Evolutionary conservation across 2,329 filamentous ascomycete species (phyloP), one percentile per base, ranked within the genome.

Genomic region (Sphaerulina vaccinii): DNA sequence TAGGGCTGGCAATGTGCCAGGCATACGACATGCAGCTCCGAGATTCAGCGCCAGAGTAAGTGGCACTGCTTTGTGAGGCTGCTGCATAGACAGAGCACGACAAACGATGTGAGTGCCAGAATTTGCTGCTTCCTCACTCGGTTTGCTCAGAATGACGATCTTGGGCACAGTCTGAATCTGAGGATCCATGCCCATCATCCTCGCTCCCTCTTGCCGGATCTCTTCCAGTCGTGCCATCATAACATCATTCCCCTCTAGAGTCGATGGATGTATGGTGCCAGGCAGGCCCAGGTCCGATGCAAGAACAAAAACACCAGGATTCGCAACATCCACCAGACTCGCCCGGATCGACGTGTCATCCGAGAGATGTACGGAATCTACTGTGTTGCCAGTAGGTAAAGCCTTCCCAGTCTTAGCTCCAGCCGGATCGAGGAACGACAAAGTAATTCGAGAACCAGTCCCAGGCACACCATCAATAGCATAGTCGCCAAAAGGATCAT

Each of bases 401-500:
- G 82, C 62, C 54, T 74, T 79, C 2, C 83, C 82, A 0, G 85
- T 88, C 62, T 81, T 82, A 8, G 82, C 81, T 0, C 84, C 84
- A 8, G 57, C 81, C 0, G 85, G 84, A 36, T 82, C 68, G 5
- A 83, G 66, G 60, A 87, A 88, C 36, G 80, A 79, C 29, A 87
- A 71, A 33, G 76, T 74, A 49, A 87, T 78, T 46, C 73, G 75
- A 0, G 83, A 78, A 0, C 73, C 80, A 0, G 73, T 78, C 0
- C 83, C 83, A 1, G 80, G 71, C 0, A 87, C 84, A 0, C 84
- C 85, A 61, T 85, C 84, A 56, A 87, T 85, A 1, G 71, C 68
- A 62, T 84, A 85, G 9, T 79, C 73, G 0, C 83, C 84, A 13
- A 45, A 44, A 9, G 62, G 58, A 19, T 65, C 52, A 6, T 70